These are phyloP conservation scores for Calonectria leucothoes DNA, from an alignment of 2,329 filamentous ascomycete species.

Conservation along the genomic window DNA sequence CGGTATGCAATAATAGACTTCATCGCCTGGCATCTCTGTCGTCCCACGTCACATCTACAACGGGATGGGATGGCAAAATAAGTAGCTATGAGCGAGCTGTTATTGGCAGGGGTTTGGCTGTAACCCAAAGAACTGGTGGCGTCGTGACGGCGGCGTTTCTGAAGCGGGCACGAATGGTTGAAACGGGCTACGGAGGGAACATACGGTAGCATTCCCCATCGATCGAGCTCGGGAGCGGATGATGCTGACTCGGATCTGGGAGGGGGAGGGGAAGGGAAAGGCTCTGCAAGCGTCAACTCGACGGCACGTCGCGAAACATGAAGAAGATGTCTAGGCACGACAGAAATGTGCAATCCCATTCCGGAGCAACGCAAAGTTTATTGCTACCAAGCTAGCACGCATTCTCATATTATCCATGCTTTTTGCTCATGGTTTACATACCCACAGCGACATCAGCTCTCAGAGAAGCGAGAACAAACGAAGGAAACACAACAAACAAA, in stretches of 20 bases:
- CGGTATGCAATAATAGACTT: not conserved
- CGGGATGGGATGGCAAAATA: not conserved
- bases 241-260: not conserved
- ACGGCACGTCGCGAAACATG: conserved; percentile 13
- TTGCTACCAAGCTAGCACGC: conserved; percentile 1
- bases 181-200: not conserved
- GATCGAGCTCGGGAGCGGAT: not conserved
- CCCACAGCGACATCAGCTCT: not conserved
- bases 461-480: not conserved
- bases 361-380: not conserved
- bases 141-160: not conserved
- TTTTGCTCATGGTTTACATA: not conserved
- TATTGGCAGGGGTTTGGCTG: conserved; percentile 33
- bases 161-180: not conserved
- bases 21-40: conserved; percentile 2
- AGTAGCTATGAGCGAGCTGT: conserved; percentile 20
- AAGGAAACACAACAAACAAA: not conserved
- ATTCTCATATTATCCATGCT: conserved; percentile 11
- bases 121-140: conserved; percentile 16
- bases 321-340: conserved; percentile 5
- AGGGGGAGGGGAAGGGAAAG: too few species aligned
- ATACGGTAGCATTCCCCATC: not conserved
- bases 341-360: not conserved
- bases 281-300: conserved; percentile 5
- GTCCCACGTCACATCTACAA: conserved; percentile 23